Conservation (phyloP, 2,329 filamentous ascomycete genomes). For the Colletotrichum neosansevieriae region DNA sequence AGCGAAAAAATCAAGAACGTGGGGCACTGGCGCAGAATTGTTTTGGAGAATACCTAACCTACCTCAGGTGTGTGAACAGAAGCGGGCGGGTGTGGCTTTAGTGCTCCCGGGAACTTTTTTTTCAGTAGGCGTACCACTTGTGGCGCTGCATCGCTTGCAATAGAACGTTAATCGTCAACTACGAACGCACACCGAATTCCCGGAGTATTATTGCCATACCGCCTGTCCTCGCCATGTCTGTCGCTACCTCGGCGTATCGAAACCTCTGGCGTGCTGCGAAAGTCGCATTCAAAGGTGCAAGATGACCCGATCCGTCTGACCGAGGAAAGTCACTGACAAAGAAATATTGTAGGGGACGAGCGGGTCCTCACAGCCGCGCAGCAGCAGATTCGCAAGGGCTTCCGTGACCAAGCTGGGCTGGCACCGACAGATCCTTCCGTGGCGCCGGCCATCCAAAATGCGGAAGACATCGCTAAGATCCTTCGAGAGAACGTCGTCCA, state of each 20-base stretch:
- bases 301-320: neutral
- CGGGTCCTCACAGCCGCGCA: constrained; percentile 78
- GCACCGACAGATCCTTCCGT: constrained; percentile 69
- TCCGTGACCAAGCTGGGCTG: constrained; percentile 75
- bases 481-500: constrained; percentile 90
- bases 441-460: constrained; percentile 77
- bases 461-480: constrained; percentile 84
- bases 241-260: constrained; percentile 76
- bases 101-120: neutral
- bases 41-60: neutral
- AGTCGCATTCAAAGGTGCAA: constrained; percentile 83
- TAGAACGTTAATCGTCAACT: too few relatives aligned
- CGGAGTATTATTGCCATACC: too few relatives aligned
- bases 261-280: constrained; percentile 83
- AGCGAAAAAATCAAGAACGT: constrained; percentile 21
- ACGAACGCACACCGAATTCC: too few relatives aligned
- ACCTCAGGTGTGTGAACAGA: neutral
- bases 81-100: neutral
- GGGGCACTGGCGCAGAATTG: constrained; percentile 32
- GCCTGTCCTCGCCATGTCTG: constrained; percentile 63
- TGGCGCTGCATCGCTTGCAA: neutral
- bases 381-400: constrained; percentile 77
- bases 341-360: constrained; percentile 71
- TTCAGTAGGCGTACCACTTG: neutral
- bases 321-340: constrained; percentile 7